Base-by-base conservation (phyloP, 768 basidiomycete species). In the Auricularia sp. region DNA sequence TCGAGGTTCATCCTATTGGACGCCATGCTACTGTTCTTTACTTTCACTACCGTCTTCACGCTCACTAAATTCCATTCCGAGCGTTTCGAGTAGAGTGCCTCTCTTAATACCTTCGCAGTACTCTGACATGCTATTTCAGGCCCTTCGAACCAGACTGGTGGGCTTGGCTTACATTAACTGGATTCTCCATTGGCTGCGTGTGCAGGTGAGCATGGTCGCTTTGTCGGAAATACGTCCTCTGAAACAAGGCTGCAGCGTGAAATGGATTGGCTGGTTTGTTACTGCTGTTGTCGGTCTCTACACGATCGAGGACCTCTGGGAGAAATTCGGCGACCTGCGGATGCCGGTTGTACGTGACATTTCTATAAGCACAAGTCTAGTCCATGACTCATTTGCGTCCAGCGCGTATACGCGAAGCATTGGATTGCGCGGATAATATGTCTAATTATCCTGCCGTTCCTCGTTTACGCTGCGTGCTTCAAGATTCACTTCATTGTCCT, bases 11-110 rank as follows among this genome's bases (percentile, higher is more conserved):
- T 98, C 76, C 86, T 99, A 44, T 81, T 99, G 71, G 97, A 99
- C 74, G 94, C 97, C 24, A 97, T 99, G 93, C 79, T 99, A n/a
- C 80, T 99, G 39, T 97, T 96, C 82, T 98, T 99, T 80, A 98
- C 97, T 47, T 93, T 98, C 81, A 87, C 92, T 72, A 95, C 95
- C 54, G 90, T 96, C 69, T 95, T 96, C 77, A 92, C 90, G 74
- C 79, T 98, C 62, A 86, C 92, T 61, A 97, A 95, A 76, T 98
- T 98, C 78, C 94, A 98, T 73, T 97, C 97, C 73, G 92, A 98
- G 75, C 93, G 95, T 79, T 90, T 88, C 69, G 86, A 91, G 94
- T 96, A 70, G 71, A 92, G 29, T 79, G 29, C 16, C 44, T 18
- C 16, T 51, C 21, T 10, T 18, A 1, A 14, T 14, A 42, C 39